Percentiles rank a stretch among this genome's conserved stretches.
These are phyloP conservation scores for Penicillium vulpinum DNA, from an alignment of 2,329 filamentous ascomycete species.

Conservation along the genomic window DNA sequence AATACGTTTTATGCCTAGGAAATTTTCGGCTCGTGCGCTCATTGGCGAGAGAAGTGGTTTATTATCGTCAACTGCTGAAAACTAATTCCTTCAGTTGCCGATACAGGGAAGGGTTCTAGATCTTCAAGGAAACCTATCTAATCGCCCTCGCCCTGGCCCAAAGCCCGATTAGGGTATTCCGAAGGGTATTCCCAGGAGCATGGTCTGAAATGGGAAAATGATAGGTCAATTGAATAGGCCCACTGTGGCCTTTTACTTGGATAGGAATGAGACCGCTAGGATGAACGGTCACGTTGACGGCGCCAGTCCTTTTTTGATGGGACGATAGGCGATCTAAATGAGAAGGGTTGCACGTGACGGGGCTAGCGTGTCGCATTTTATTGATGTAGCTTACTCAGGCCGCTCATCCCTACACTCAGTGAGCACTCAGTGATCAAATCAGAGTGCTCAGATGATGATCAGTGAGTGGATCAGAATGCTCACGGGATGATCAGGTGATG, in stretches of 20 bases:
- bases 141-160: not conserved
- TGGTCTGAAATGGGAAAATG: not conserved
- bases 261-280: not conserved
- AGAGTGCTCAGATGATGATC: not conserved
- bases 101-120: not conserved
- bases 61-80: not conserved
- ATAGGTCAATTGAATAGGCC: not conserved
- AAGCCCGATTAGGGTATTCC: slow-evolving; percentile 1
- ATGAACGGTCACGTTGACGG: not conserved
- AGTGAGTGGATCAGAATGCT: not conserved
- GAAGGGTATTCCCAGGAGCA: not conserved
- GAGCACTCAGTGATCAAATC: not conserved
- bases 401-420: not conserved
- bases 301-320: not conserved
- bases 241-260: not conserved
- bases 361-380: slow-evolving; percentile 1
- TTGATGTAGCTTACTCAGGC: slow-evolving; percentile 1
- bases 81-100: not conserved
- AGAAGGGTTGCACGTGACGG: not conserved
- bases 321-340: not conserved
- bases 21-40: not conserved
- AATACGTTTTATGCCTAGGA: not conserved
- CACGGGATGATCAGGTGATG: not conserved
- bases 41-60: not conserved
- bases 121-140: not conserved